A percentile compares a stretch with the other conserved stretches of the same genome.
Evolutionary conservation across 1,139 yeast species (phyloP).

Genomic region (Suhomyces guaymorum): DNA sequence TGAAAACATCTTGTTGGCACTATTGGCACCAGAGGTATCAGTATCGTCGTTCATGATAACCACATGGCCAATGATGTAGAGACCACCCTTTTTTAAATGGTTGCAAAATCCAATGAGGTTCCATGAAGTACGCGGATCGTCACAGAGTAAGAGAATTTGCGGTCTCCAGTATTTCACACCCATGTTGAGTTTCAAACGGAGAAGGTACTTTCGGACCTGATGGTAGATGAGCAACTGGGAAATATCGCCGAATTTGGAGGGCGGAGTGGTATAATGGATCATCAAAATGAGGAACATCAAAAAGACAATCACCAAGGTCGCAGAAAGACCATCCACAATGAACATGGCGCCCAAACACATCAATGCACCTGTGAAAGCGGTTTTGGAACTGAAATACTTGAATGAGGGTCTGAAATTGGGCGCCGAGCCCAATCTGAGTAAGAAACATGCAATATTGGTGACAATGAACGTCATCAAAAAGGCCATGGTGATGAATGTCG

Average conservation of each 20-base stretch:
- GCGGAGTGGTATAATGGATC: conserved; percentile 89
- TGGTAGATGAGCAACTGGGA: conserved; percentile 92
- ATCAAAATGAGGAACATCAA: conserved; percentile 65
- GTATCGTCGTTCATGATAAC: conserved; percentile 57
- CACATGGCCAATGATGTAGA: conserved; percentile 90
- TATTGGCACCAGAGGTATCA: conserved; percentile 15
- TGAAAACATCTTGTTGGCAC: conserved; percentile 25
- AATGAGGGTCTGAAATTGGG: conserved; percentile 97
- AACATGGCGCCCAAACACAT: conserved; percentile 83
- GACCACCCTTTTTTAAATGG: conserved; percentile 90
- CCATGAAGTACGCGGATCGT: conserved; percentile 90
- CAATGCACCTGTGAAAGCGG: conserved; percentile 76
- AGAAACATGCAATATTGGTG: conserved; percentile 88
- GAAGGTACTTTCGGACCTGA: conserved; percentile 87
- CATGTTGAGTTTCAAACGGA: conserved; percentile 76
- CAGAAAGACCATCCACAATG: conserved; percentile 88
- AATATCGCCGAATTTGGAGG: conserved; percentile 96
- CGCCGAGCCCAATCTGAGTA: conserved; percentile 85
- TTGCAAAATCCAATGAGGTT: conserved; percentile 91
- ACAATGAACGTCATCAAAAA: conserved; percentile 93
- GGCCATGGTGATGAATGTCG: conserved; percentile 95
- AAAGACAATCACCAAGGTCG: conserved; percentile 69
- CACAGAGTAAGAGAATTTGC: conserved; percentile 81
- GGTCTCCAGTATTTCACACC: conserved; percentile 98
- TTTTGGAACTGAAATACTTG: conserved; percentile 75